Evolutionary conservation across 1,139 yeast genomes (phyloP), one percentile per base, ranked within the genome.

Genomic region (Saccharomyces hybrid): DNA sequence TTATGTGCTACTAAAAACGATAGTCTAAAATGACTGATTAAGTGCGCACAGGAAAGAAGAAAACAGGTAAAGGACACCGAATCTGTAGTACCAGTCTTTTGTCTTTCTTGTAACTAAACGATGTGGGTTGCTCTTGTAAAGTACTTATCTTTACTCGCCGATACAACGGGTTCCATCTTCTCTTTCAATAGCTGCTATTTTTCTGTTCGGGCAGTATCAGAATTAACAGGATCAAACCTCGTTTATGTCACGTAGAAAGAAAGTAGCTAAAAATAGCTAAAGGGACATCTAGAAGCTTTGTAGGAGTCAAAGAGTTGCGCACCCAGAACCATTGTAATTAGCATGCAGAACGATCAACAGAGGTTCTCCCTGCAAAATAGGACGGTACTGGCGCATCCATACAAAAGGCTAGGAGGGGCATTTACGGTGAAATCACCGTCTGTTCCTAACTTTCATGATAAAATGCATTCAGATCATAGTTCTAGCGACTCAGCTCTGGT

Each of bases 361-460:
- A 50, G 48, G 54, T 42, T 50, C 47, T 48, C 47, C 28, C 50
- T 30, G 54, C 32, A 30, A 28, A 31, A 25, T 38, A 47, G 53
- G 54, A 51, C 51, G 30, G 30, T 14, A 30, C 44, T 28, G 49
- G 50, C 25, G 50, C 47, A 47, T 25, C 52, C 28, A 23, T 31
- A 48, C 48, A 14, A 47, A 51, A 32, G 52, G 30, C 41, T 23
- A 31, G 49, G 51, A 44, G 50, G 52, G 47, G 57, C 52, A 31
- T 56, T 52, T 47, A 54, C 57, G 42, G 53, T 56, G 46, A 61
- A 61, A 52, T 66, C 70, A 14, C 69, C 70, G 6, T 67, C 70
- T 8, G 65, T 64, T 20, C 71, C 70, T 2, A 61, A 65, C 52
- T 61, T 67, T 52, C 65, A 60, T 46, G 60, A 57, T 32, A 44